Conservation (phyloP, 2,329 filamentous ascomycete species). For the Aspergillus neotritici region DNA sequence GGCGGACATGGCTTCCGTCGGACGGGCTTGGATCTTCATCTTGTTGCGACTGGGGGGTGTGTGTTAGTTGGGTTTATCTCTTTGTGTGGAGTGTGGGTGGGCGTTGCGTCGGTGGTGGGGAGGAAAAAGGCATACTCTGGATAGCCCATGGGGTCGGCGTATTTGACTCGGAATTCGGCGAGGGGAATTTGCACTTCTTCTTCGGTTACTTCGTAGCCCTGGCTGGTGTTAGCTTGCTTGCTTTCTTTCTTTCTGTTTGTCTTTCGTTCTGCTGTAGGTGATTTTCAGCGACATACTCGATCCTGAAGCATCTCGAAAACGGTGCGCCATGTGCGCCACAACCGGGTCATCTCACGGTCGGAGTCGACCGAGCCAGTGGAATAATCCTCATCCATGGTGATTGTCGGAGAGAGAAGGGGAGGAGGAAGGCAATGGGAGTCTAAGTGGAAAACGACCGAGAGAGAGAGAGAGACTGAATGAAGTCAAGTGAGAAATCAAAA, state of each 20-base stretch:
- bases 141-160: constrained; percentile 64
- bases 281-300: constrained; percentile 55
- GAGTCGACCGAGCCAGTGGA: constrained; percentile 33
- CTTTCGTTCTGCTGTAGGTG: neutral
- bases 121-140: constrained; percentile 59
- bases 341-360: constrained; percentile 51
- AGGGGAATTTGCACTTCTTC: constrained; percentile 83
- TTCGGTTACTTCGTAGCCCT: constrained; percentile 92
- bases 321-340: constrained; percentile 93
- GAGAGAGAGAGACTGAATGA: constrained; percentile 6
- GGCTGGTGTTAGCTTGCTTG: constrained; percentile 15
- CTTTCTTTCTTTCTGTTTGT: neutral
- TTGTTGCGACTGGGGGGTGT: constrained; percentile 60
- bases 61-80: neutral
- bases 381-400: constrained; percentile 37
- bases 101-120: neutral
- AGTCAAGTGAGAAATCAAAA: constrained; percentile 18
- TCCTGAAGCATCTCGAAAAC: constrained; percentile 93
- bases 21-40: constrained; percentile 83
- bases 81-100: constrained; percentile 10
- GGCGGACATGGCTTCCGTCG: constrained; percentile 74
- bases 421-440: constrained; percentile 21
- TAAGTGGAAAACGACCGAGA: neutral
- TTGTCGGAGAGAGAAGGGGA: constrained; percentile 12
- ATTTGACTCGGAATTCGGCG: constrained; percentile 70